Base-by-base conservation (phyloP, 495 filamentous ascomycete species). In the Xylaria cubensis region DNA sequence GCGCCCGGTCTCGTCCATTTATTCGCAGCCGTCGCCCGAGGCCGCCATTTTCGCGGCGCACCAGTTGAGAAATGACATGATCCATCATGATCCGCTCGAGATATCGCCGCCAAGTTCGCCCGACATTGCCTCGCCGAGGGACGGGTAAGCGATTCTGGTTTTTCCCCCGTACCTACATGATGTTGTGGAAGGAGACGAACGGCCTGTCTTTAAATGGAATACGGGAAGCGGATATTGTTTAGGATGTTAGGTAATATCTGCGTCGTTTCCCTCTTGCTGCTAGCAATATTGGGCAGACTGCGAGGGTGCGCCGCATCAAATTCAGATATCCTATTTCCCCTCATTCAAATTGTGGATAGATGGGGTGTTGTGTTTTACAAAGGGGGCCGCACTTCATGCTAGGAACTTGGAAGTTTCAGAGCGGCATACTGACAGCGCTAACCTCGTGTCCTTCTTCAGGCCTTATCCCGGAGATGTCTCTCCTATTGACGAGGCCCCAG, bases 91-190 rank as follows among this genome's bases (percentile, higher is more conserved):
- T 42, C 75, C 74, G 64, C 78, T 72, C 72, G 82, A 82, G 26
- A 81, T 86, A 77, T 85, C 83, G 44, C 84, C 84, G 61, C 84
- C 84, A 12, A 86, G 84, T 79, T 86, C 84, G 53, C 83, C 84
- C 46, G 84, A 85, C 76, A 76, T 77, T 24, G 74, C 73, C 21
- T 76, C 75, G 26, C 73, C 73, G 6, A 78, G 72, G 56, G 73
- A 79, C 68, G 73, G 72, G 80, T 82, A 77, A 79, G 80, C 76
- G 44, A 62, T 69, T 56, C 44, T 70, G 72, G 5, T 70, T 63
- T 50, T 6, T 15, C 4, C 41, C 41, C 68, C 72, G 55, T 29
- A 29, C 26, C 26, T 67, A 51, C 69, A 44, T 50, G 48, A 46
- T 72, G 34, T 32, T n/a, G 55, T 9, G 39, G 13, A 63, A 58